phyloP scores from a whole-genome alignment of 2,329 filamentous ascomycete species.

The Ceratocystis papillata region DNA sequence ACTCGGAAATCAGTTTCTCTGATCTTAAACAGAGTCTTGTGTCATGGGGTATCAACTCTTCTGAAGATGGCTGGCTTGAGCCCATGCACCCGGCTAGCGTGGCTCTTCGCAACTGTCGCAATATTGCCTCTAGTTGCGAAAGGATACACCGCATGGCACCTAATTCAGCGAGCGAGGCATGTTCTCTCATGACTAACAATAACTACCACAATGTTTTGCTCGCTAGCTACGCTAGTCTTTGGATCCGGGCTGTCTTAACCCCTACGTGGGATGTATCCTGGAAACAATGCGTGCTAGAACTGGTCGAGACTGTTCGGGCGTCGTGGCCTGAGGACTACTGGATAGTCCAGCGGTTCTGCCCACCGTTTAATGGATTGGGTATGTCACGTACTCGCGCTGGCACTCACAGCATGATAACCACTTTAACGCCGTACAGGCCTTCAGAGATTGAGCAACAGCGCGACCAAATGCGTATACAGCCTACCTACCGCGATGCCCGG shows the following conservation, averaged over 20 bases:
- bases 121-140: conserved; percentile 22
- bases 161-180: conserved; percentile 3
- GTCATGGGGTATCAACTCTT: conserved; percentile 36
- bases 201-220: conserved; percentile 17
- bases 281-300: neutral
- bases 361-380: neutral
- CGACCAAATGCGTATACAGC: conserved; percentile 35
- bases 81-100: conserved; percentile 56
- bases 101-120: conserved; percentile 54
- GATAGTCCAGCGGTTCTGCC: conserved; percentile 22
- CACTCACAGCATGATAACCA: conserved; percentile 26
- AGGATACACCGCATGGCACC: conserved; percentile 21
- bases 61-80: conserved; percentile 45
- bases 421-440: conserved; percentile 24
- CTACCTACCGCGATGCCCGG: neutral
- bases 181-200: neutral
- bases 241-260: conserved; percentile 15
- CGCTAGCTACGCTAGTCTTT: conserved; percentile 18
- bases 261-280: conserved; percentile 16
- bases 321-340: conserved; percentile 23
- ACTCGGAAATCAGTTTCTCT: conserved; percentile 52
- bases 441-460: conserved; percentile 32
- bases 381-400: conserved; percentile 9
- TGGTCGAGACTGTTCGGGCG: conserved; percentile 4
- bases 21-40: conserved; percentile 51